These are phyloP conservation scores for Mrakia hoshinonis DNA, from an alignment of 768 basidiomycete genomes.

Conservation along the genomic window DNA sequence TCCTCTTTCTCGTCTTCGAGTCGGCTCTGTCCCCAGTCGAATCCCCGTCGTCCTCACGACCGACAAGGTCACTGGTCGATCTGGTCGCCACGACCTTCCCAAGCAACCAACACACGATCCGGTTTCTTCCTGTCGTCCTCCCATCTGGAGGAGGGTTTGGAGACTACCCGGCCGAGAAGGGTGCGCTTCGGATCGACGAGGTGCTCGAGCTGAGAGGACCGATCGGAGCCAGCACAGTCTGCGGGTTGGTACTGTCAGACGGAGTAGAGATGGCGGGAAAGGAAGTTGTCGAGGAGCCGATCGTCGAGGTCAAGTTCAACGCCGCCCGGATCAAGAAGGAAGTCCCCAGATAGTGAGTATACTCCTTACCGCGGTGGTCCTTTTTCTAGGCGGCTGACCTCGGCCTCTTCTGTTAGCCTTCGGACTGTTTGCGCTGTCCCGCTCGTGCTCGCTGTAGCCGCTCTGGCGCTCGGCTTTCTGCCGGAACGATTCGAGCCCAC, in stretches of 20 bases:
- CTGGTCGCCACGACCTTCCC: neutral
- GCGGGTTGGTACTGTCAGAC: neutral
- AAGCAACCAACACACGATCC: neutral
- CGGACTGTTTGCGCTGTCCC: no score
- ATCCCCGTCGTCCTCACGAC: neutral
- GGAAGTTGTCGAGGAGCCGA: neutral
- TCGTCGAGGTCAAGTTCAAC: conserved; percentile 6
- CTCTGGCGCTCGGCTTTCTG: no score
- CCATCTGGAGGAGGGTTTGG: conserved; percentile 4
- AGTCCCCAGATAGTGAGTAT: conserved; percentile 4
- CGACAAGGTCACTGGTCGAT: neutral
- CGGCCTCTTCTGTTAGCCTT: no score
- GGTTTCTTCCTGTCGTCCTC: conserved; percentile 1
- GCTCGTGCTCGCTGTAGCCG: no score
- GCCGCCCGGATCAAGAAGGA: neutral
- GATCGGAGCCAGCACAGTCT: neutral
- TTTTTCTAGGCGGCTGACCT: no score
- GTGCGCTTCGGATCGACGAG: neutral
- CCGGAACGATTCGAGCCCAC: no score
- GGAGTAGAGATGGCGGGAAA: neutral
- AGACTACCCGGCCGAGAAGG: conserved; percentile 3
- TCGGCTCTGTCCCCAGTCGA: neutral
- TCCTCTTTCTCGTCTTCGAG: conserved; percentile 11
- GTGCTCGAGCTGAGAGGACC: neutral
- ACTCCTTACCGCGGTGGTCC: neutral